Percentiles rank a stretch among this genome's conserved stretches.
These are phyloP conservation scores for Blastocystis sp. DNA, from an alignment of 352 stramenopile genomes.

Conservation along the genomic window DNA sequence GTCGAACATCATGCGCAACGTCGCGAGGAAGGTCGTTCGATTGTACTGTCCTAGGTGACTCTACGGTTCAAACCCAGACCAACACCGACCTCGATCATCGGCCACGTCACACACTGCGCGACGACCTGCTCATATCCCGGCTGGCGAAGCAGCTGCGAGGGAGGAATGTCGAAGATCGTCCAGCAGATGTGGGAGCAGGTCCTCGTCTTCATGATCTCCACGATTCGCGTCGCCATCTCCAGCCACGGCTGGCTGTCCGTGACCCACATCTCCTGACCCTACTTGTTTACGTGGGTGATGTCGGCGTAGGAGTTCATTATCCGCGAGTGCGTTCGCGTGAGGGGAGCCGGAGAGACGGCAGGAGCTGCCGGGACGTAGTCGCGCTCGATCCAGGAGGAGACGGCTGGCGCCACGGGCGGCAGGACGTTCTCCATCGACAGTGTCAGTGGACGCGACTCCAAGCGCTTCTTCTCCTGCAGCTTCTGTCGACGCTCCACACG, in stretches of 20 bases:
- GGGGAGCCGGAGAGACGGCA: neutral
- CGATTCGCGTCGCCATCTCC: neutral
- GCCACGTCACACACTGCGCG: neutral
- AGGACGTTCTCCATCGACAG: neutral
- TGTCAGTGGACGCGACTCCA: neutral
- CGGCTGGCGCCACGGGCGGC: neutral
- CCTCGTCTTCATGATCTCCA: conserved; percentile 11
- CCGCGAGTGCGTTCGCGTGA: neutral
- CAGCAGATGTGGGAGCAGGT: conserved; percentile 31
- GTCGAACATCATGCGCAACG: conserved; percentile 48
- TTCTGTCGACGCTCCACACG: neutral
- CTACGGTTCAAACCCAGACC: neutral
- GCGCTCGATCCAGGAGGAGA: neutral
- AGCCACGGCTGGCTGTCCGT: neutral
- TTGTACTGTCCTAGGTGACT: conserved; percentile 26
- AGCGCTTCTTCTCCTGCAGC: conserved; percentile 3
- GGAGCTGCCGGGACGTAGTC: neutral
- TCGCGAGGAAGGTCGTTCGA: conserved; percentile 6
- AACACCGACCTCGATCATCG: neutral
- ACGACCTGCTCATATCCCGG: neutral
- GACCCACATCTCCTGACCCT: neutral
- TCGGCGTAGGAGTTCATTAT: neutral
- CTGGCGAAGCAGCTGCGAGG: neutral
- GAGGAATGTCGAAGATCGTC: conserved; percentile 35
- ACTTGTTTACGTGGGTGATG: neutral